Evolutionary conservation across 768 basidiomycete species (phyloP).

Genomic region (Chalciporus piperatus): DNA sequence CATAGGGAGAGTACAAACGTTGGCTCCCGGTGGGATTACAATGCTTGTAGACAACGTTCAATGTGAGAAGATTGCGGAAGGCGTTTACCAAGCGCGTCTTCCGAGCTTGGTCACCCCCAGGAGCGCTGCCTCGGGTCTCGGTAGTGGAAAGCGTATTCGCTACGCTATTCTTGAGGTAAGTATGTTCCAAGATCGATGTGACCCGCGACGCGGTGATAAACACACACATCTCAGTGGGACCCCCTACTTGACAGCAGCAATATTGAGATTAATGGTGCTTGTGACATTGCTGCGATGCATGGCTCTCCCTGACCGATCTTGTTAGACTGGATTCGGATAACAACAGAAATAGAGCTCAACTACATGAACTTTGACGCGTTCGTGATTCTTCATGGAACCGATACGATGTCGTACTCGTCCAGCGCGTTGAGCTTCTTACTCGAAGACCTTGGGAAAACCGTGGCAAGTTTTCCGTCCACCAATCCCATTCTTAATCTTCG

Average conservation of each 20-base stretch:
- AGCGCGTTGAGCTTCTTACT: slow-evolving; percentile 89
- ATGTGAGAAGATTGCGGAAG: slow-evolving; percentile 51
- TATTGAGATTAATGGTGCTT: slow-evolving; percentile 72
- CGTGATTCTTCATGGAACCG: slow-evolving; percentile 86
- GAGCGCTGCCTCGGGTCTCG: slow-evolving; percentile 57
- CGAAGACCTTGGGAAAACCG: slow-evolving; percentile 90
- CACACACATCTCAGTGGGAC: slow-evolving; percentile 58
- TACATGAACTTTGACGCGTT: slow-evolving; percentile 86
- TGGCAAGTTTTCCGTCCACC: slow-evolving; percentile 45
- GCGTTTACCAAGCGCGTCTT: slow-evolving; percentile 68
- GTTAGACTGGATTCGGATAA: slow-evolving; percentile 86
- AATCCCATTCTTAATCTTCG: background rate
- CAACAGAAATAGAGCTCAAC: slow-evolving; percentile 90
- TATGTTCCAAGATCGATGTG: slow-evolving; percentile 27
- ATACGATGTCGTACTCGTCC: slow-evolving; percentile 88
- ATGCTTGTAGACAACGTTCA: slow-evolving; percentile 31
- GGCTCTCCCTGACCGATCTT: slow-evolving; percentile 10
- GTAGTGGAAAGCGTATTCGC: slow-evolving; percentile 67
- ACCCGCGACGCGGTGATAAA: background rate
- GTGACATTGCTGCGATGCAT: background rate
- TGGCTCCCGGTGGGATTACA: slow-evolving; percentile 30
- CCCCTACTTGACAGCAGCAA: slow-evolving; percentile 88
- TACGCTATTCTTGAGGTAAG: slow-evolving; percentile 77
- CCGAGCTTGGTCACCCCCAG: slow-evolving; percentile 81
- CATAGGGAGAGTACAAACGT: slow-evolving; percentile 46